Base-by-base conservation (phyloP, 2,329 filamentous ascomycete species). In the Magnaporthiopsis rhizophila region DNA sequence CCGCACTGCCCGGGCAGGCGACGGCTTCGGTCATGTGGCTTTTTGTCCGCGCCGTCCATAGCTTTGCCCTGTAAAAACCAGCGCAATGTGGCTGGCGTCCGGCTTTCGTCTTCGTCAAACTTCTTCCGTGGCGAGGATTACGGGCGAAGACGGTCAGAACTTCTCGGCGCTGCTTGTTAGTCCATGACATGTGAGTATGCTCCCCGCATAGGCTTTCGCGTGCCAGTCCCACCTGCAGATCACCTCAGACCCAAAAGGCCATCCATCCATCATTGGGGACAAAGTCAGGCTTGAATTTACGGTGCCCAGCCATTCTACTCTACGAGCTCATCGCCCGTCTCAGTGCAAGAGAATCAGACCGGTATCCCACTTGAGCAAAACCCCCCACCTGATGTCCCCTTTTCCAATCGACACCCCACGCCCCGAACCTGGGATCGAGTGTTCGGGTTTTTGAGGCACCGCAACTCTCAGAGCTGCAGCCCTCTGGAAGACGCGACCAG, bases 401-500 rank as follows among this genome's bases (percentile, higher is more conserved):
- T 50, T n/a, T 21, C 50, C 38, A 64, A 61, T 66, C 66, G 64
- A 65, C 64, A 50, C 64, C 58, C 45, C 59, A 61, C 32, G 63
- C 34, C 38, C 53, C 62, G 26, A 62, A 59, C 64, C 64, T 65
- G 38, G 21, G 58, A 45, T 12, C 53, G 28, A 59, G 28, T 61
- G 50, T 63, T 32, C 32, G 30, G 34, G 59, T 62, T 61, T 60
- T 36, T 50, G 56, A 38, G 13, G 32, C 57, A 66, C 60, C 11
- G 50, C 32, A 59, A n/a, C 28, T 64, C 30, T 53, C 18, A 36
- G 5, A 11, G 26, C 11, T 15, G 30, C 45, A 24, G 45, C 45
- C 45, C 57, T 59, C 62, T 58, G 65, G 60, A 64, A 66, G 65
- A 66, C 65, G 64, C 58, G 64, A 66, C 65, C 65, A 66, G 65